Evolutionary conservation across 1,284 basidiomycete species (phyloP), one percentile per base, ranked within the genome.

Genomic region (Trametes polyzona): DNA sequence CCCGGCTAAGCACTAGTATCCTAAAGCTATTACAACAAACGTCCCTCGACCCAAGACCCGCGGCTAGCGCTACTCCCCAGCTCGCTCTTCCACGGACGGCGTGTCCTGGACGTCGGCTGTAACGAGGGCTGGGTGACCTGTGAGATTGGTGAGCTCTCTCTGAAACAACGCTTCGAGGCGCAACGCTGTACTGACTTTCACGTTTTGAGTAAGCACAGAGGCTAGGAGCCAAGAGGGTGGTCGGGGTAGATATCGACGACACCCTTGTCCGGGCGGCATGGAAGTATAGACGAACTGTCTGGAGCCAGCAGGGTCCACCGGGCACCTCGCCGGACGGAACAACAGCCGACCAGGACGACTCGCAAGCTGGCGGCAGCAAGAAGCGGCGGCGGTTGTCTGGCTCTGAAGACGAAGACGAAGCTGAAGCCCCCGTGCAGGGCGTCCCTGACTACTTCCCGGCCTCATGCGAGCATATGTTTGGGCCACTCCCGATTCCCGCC

Each of bases 111-210:
- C 68, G 72, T 94, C 0, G 92, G 93, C 2, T 92, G 90, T 67
- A 95, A 94, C 69, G 87, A 92, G 67, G 92, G 92, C 1, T 84
- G 81, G 78, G 84, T 94, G 21, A 88, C 90, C 0, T 89, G 88
- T 65, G 89, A 93, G 69, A 85, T 94, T 35, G 92, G 92, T 88
- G 21, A 42, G 54, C 24, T 11, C 1, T 33, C n/a, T n/a, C n/a
- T n/a, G n/a, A n/a, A n/a, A n/a, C n/a, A n/a, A n/a, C n/a, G n/a
- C n/a, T n/a, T n/a, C n/a, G n/a, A n/a, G n/a, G n/a, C n/a, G n/a
- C n/a, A n/a, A n/a, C n/a, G n/a, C n/a, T n/a, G n/a, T n/a, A n/a
- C n/a, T n/a, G n/a, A n/a, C n/a, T 21, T 27, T 37, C 6, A 24
- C 17, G 56, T 62, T n/a, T n/a, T n/a, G n/a, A n/a, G 53, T 21